A percentile compares a stretch with the other conserved stretches of the same genome.
Conservation (phyloP, 257 asterid genomes). For the Nicotiana attenuata region DNA sequence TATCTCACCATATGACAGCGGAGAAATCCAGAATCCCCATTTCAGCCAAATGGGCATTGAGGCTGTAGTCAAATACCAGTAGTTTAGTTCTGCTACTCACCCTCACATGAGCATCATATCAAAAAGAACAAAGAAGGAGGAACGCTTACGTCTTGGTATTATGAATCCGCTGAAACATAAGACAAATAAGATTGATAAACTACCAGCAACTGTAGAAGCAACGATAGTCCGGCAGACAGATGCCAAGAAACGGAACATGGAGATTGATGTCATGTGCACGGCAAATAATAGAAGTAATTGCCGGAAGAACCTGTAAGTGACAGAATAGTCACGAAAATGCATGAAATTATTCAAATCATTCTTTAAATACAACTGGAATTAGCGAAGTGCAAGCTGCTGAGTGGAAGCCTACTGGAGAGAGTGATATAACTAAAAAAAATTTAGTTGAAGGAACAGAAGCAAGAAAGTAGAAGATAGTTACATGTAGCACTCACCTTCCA, state of each 20-base stretch:
- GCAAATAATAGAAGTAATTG: constrained; percentile 41
- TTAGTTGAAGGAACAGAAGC: neutral
- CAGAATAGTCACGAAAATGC: neutral
- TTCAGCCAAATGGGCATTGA: constrained; percentile 63
- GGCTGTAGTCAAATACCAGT: constrained; percentile 37
- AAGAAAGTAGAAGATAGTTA: neutral
- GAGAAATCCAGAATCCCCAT: constrained; percentile 76
- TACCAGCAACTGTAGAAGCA: constrained; percentile 42
- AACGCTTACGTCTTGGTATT: constrained; percentile 50
- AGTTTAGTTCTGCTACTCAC: neutral
- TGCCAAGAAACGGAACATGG: constrained; percentile 66
- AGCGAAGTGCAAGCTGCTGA: neutral
- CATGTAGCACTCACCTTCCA: constrained; percentile 43
- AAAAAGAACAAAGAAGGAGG: neutral
- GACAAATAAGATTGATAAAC: constrained; percentile 34
- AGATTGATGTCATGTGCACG: constrained; percentile 49
- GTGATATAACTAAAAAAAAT: neutral
- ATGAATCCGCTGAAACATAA: constrained; percentile 53
- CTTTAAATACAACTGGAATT: neutral
- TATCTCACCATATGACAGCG: constrained; percentile 64
- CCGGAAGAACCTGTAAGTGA: constrained; percentile 52
- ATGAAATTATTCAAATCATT: neutral
- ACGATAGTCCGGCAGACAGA: constrained; percentile 41
- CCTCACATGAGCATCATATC: neutral
- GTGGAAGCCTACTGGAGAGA: neutral